Conservation (phyloP, 2,329 filamentous ascomycete genomes). For the Boeremia lycopersici region DNA sequence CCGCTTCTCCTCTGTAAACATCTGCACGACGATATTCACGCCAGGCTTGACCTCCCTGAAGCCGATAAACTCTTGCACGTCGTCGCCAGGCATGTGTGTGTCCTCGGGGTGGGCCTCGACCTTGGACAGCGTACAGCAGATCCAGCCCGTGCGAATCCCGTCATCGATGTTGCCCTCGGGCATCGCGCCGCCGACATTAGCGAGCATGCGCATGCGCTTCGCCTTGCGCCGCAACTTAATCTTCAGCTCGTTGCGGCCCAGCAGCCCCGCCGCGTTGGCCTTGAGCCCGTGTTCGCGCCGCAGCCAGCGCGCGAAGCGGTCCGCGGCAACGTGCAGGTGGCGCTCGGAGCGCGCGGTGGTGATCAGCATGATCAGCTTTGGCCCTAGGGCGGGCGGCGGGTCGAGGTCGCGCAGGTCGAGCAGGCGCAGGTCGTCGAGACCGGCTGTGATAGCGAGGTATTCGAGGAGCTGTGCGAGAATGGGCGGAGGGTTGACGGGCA, state of each 20-base stretch:
- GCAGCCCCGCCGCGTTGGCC: slow-evolving; percentile 82
- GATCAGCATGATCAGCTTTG: slow-evolving; percentile 90
- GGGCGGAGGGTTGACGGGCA: slow-evolving; percentile 72
- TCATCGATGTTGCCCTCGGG: slow-evolving; percentile 72
- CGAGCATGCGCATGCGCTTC: slow-evolving; percentile 80
- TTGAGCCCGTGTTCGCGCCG: slow-evolving; percentile 72
- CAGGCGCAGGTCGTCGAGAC: slow-evolving; percentile 79
- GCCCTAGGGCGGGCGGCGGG: slow-evolving; percentile 83
- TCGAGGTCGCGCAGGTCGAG: slow-evolving; percentile 85
- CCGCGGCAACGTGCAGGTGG: slow-evolving; percentile 88
- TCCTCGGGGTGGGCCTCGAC: slow-evolving; percentile 62
- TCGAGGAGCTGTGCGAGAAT: slow-evolving; percentile 75
- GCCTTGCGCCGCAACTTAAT: slow-evolving; percentile 81
- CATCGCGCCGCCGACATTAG: slow-evolving; percentile 63
- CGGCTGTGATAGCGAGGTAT: slow-evolving; percentile 82
- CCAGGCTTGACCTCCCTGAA: slow-evolving; percentile 69
- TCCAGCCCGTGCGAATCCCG: slow-evolving; percentile 91
- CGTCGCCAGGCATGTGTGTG: slow-evolving; percentile 34
- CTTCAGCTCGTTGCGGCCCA: slow-evolving; percentile 90
- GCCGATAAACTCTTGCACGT: slow-evolving; percentile 69
- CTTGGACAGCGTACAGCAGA: slow-evolving; percentile 86
- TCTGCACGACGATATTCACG: slow-evolving; percentile 70
- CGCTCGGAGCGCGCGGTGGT: slow-evolving; percentile 90
- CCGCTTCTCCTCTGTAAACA: slow-evolving; percentile 74
- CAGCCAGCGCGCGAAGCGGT: slow-evolving; percentile 87